Conservation (phyloP, 805 yeast genomes). For the Hermanozyma aechmeae region DNA sequence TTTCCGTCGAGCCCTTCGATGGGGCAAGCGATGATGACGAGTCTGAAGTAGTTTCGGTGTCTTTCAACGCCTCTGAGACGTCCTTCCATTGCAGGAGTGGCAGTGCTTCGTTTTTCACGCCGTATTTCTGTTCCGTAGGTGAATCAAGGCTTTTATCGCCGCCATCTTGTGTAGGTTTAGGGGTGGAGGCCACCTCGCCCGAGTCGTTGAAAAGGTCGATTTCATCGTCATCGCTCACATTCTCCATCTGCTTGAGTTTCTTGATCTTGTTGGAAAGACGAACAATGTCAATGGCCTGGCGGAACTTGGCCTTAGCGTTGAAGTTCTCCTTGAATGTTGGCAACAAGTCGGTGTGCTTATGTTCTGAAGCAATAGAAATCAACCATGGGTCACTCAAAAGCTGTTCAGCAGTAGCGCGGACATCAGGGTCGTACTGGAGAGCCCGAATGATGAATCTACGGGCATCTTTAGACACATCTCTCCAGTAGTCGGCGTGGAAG, state of each 20-base stretch:
- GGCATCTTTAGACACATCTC: slow-evolving; percentile 69
- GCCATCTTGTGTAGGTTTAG: slow-evolving; percentile 6
- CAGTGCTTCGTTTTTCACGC: slow-evolving; percentile 1
- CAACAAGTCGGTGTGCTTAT: slow-evolving; percentile 57
- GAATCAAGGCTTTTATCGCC: slow-evolving; percentile 1
- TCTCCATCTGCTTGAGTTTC: slow-evolving; percentile 55
- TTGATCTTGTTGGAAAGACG: slow-evolving; percentile 71
- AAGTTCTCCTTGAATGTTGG: slow-evolving; percentile 75
- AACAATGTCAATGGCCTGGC: slow-evolving; percentile 79
- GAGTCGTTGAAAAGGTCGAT: slow-evolving; percentile 32
- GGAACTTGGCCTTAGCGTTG: slow-evolving; percentile 75
- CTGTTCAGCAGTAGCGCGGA: slow-evolving; percentile 61
- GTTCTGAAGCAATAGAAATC: slow-evolving; percentile 37
- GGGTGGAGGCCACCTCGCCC: slow-evolving; percentile 8
- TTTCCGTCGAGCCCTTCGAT: slow-evolving; percentile 4
- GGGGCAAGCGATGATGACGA: slow-evolving; percentile 17
- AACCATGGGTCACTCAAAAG: slow-evolving; percentile 69
- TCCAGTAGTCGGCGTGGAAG: slow-evolving; percentile 86
- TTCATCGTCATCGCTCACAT: slow-evolving; percentile 49
- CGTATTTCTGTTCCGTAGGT: slow-evolving; percentile 4
- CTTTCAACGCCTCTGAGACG: slow-evolving; percentile 15
- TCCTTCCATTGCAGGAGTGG: slow-evolving; percentile 21
- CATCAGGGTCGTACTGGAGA: slow-evolving; percentile 55
- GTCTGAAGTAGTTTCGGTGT: slow-evolving; percentile 6
- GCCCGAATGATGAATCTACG: slow-evolving; percentile 66